Conservation (phyloP, 2,329 filamentous ascomycete genomes). For the Paecilomyces fulvus region DNA sequence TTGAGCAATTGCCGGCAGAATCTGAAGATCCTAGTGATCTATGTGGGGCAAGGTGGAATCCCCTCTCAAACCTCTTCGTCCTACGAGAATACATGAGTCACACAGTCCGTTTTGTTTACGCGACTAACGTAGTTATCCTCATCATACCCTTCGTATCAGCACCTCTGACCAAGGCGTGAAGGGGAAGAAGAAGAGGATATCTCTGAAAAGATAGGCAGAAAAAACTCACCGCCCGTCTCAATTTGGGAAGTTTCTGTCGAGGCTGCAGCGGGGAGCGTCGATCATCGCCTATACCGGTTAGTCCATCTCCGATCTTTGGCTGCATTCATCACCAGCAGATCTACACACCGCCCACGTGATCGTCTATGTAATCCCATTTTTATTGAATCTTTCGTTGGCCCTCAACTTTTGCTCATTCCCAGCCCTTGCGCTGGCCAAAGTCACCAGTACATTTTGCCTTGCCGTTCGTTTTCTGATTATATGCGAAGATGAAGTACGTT, state of each 20-base stretch:
- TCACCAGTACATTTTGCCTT: neutral
- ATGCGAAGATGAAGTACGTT: constrained; percentile 61
- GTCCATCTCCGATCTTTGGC: neutral
- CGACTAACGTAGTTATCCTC: too few species aligned
- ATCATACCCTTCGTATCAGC: too few species aligned
- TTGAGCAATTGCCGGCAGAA: too few species aligned
- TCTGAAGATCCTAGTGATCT: too few species aligned
- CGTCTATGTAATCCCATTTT: neutral
- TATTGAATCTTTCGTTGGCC: neutral
- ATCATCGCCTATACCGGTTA: neutral
- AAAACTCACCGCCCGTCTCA: too few species aligned
- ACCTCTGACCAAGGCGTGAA: too few species aligned
- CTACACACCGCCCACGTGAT: neutral
- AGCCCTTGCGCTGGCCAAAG: neutral
- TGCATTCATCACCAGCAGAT: neutral
- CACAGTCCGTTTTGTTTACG: too few species aligned
- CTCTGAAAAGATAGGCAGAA: too few species aligned
- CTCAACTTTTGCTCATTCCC: neutral
- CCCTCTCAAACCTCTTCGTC: too few species aligned
- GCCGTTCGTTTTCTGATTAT: neutral
- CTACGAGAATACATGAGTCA: too few species aligned
- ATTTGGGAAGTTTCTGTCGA: neutral
- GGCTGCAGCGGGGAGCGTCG: neutral
- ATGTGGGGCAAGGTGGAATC: too few species aligned
- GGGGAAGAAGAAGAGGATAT: too few species aligned